These are phyloP conservation scores for Trifolium pratense DNA, from an alignment of 306 rosid species.

Conservation along the genomic window DNA sequence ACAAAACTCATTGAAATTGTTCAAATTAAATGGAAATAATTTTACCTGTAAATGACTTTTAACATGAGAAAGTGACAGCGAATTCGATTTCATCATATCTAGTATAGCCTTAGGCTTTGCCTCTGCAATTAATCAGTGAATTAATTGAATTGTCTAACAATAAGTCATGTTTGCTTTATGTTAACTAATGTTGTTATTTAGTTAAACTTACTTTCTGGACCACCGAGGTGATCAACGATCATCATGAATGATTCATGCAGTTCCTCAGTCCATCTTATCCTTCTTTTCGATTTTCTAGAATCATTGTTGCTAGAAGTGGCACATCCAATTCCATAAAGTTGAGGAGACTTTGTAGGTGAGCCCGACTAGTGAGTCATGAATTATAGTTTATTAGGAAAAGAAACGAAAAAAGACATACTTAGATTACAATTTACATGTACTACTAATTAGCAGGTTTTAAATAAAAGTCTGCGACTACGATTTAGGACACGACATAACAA, in stretches of 20 bases:
- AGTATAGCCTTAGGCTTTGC: slow-evolving; percentile 64
- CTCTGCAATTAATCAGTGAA: slow-evolving; percentile 38
- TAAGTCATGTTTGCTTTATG: not conserved
- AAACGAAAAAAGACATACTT: not conserved
- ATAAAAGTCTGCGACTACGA: too few species aligned
- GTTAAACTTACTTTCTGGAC: slow-evolving; percentile 53
- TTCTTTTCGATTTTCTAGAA: slow-evolving; percentile 43
- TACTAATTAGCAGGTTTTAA: too few species aligned
- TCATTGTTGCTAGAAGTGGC: slow-evolving; percentile 34
- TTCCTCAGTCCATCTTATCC: slow-evolving; percentile 54
- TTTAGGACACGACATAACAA: too few species aligned
- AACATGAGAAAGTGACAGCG: slow-evolving; percentile 52
- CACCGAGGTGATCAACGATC: slow-evolving; percentile 51
- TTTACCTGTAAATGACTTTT: slow-evolving; percentile 64
- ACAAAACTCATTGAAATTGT: slow-evolving; percentile 11
- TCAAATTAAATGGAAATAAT: not conserved
- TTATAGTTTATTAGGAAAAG: not conserved
- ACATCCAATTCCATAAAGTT: slow-evolving; percentile 23
- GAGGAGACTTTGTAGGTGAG: slow-evolving; percentile 25
- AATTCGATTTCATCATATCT: slow-evolving; percentile 53
- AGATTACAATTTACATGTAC: not conserved
- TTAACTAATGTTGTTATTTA: not conserved
- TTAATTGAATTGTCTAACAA: not conserved
- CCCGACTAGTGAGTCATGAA: not conserved
- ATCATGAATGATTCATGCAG: slow-evolving; percentile 51